Evolutionary conservation across 208 protist genomes (phyloP).

Genomic region (Trichomonas vaginalis): DNA sequence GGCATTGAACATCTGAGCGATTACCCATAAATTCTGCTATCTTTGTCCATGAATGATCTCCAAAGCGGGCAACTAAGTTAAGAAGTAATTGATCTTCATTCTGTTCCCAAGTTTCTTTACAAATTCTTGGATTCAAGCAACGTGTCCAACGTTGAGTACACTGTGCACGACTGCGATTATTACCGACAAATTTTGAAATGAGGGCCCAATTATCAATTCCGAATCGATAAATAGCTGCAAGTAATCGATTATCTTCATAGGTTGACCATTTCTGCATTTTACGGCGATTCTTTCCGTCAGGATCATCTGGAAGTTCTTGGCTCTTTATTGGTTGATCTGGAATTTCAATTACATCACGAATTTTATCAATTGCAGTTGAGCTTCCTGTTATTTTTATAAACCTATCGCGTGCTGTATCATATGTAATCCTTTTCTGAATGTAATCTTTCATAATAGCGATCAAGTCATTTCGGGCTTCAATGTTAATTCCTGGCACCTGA

Average conservation of each 20-base stretch:
- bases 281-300: neutral
- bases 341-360: neutral
- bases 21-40: neutral
- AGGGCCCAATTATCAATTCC: neutral
- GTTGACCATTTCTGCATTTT: neutral
- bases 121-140: neutral
- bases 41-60: neutral
- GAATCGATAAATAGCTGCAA: neutral
- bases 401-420: neutral
- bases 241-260: neutral
- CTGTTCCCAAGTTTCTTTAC: neutral
- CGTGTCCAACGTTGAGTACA: neutral
- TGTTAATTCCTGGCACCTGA: neutral
- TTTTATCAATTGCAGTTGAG: neutral
- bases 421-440: neutral
- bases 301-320: neutral
- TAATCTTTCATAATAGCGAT: neutral
- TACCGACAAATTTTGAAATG: neutral
- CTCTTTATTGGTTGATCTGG: neutral
- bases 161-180: neutral
- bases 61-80: neutral
- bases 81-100: neutral
- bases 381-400: neutral
- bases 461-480: neutral
- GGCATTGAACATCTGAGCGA: neutral